These are phyloP conservation scores for Rossbeevera mucosa DNA, from an alignment of 768 basidiomycete species.

Conservation along the genomic window DNA sequence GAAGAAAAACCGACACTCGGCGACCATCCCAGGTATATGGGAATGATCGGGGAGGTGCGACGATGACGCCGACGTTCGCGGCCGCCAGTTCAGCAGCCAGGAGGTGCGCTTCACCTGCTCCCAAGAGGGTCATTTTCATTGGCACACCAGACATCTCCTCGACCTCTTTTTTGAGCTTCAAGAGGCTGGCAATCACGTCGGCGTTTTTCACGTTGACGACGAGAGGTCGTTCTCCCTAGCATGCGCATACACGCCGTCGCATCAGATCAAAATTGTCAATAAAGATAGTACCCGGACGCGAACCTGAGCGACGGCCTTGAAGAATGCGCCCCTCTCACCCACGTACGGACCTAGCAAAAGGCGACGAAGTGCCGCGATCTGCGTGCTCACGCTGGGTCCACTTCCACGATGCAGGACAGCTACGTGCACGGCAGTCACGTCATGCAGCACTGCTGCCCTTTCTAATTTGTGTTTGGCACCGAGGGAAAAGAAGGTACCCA, in stretches of 20 bases:
- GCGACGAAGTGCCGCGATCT: conserved; percentile 52
- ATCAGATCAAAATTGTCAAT: conserved; percentile 1
- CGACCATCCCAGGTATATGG: conserved; percentile 62
- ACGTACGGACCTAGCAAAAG: conserved; percentile 36
- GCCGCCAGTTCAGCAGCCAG: conserved; percentile 43
- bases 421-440: conserved; percentile 63
- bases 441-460: conserved; percentile 59
- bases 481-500: conserved; percentile 58
- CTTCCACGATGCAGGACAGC: conserved; percentile 28
- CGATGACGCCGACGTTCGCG: conserved; percentile 66
- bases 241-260: neutral
- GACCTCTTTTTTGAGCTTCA: conserved; percentile 54
- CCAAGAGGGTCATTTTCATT: conserved; percentile 48
- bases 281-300: conserved; percentile 15
- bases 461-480: conserved; percentile 57
- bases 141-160: conserved; percentile 32
- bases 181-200: conserved; percentile 69
- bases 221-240: conserved; percentile 55
- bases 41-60: conserved; percentile 60
- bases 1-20: conserved; percentile 46
- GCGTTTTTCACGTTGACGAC: conserved; percentile 66
- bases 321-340: conserved; percentile 27
- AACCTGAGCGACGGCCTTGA: conserved; percentile 37
- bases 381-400: conserved; percentile 54
- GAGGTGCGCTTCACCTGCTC: conserved; percentile 53